These are phyloP conservation scores for Boletellus ananiceps DNA, from an alignment of 768 basidiomycete genomes.

Conservation along the genomic window DNA sequence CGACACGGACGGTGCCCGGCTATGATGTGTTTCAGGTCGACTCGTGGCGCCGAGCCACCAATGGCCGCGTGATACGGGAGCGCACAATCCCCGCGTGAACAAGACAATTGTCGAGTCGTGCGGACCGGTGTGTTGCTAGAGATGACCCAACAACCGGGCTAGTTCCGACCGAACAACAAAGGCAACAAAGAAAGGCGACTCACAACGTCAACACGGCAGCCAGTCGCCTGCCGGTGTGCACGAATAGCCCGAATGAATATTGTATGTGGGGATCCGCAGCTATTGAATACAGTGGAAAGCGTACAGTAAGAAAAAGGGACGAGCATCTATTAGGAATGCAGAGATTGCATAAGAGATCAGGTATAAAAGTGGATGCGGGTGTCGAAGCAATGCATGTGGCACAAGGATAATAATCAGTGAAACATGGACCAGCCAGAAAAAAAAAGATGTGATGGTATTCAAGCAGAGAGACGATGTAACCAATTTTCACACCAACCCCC, in stretches of 20 bases:
- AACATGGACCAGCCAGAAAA: slow-evolving; percentile 19
- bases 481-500: slow-evolving; percentile 1
- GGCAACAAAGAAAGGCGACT: too few relatives aligned
- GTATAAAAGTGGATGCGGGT: slow-evolving; percentile 20
- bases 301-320: slow-evolving; percentile 19
- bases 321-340: slow-evolving; percentile 26
- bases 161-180: neutral
- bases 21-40: too few relatives aligned
- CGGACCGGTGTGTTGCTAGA: too few relatives aligned
- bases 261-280: slow-evolving; percentile 17
- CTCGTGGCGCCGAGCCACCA: too few relatives aligned
- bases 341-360: slow-evolving; percentile 19
- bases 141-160: too few relatives aligned
- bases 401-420: neutral
- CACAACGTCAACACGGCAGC: too few relatives aligned
- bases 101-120: too few relatives aligned
- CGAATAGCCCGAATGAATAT: slow-evolving; percentile 20
- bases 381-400: slow-evolving; percentile 6
- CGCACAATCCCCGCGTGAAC: too few relatives aligned
- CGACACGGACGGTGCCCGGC: too few relatives aligned
- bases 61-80: too few relatives aligned
- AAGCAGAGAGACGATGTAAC: slow-evolving; percentile 3
- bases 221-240: neutral
- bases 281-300: slow-evolving; percentile 23
- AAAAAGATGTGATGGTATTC: slow-evolving; percentile 4